phyloP scores from a whole-genome alignment of 306 rosid species.

The Betula pendula region DNA sequence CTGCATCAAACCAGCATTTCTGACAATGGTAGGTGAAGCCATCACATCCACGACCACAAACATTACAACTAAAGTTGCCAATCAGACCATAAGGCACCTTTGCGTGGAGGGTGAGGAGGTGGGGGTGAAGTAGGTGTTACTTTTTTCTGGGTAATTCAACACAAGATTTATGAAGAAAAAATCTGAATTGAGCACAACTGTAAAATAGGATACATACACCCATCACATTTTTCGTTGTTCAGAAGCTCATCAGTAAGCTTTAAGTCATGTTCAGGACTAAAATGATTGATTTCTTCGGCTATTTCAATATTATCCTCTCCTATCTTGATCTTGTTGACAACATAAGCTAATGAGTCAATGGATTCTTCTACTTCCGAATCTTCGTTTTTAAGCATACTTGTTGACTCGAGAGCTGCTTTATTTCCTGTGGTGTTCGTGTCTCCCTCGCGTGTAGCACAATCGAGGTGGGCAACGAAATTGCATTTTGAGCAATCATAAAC shows the following conservation, averaged over 20 bases:
- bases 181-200: not conserved
- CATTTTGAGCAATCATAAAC: not conserved
- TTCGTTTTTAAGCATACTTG: no score
- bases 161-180: not conserved
- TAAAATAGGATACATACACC: not conserved
- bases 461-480: not conserved
- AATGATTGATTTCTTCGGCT: not conserved
- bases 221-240: not conserved
- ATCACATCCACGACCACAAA: fast-evolving
- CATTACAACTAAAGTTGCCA: not conserved
- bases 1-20: not conserved
- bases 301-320: not conserved
- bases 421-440: not conserved
- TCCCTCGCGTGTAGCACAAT: not conserved
- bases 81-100: fast-evolving
- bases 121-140: not conserved
- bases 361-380: not conserved
- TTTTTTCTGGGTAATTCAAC: not conserved
- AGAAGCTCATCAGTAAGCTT: not conserved
- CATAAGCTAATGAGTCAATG: not conserved
- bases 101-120: not conserved
- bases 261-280: not conserved
- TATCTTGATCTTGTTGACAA: not conserved
- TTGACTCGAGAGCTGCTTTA: no score
- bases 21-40: not conserved